Conservation (phyloP, 2,329 filamentous ascomycete species). For the Sphaerulina musiva region DNA sequence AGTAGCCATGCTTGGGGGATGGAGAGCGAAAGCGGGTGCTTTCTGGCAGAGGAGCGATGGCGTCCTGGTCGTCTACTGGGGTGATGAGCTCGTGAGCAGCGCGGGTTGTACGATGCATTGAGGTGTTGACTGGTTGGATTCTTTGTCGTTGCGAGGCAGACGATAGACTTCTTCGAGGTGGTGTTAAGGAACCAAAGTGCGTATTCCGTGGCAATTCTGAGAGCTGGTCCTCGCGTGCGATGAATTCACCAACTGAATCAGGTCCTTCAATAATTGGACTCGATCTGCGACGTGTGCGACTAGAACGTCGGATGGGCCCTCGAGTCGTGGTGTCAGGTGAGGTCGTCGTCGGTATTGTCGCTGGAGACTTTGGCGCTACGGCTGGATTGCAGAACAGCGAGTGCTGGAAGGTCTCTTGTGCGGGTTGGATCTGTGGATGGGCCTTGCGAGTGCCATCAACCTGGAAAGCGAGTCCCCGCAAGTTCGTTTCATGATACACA, state of each 20-base stretch:
- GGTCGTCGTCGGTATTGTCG: background rate
- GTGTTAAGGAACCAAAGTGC: slow-evolving; percentile 19
- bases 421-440: slow-evolving; percentile 19
- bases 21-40: slow-evolving; percentile 20
- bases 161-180: slow-evolving; percentile 13
- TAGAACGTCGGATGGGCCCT: slow-evolving; percentile 13
- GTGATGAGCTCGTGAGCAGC: slow-evolving; percentile 7
- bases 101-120: background rate
- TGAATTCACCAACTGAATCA: slow-evolving; percentile 2
- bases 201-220: slow-evolving; percentile 25
- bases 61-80: slow-evolving; percentile 20
- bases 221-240: slow-evolving; percentile 23
- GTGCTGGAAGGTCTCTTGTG: slow-evolving; percentile 26
- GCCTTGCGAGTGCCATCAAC: slow-evolving; percentile 16
- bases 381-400: slow-evolving; percentile 28
- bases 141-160: slow-evolving; percentile 9
- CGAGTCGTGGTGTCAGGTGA: slow-evolving; percentile 5
- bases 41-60: slow-evolving; percentile 24
- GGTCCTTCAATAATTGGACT: slow-evolving; percentile 12
- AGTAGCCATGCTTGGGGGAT: slow-evolving; percentile 3
- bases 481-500: slow-evolving; percentile 15
- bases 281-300: slow-evolving; percentile 19
- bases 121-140: slow-evolving; percentile 14
- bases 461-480: slow-evolving; percentile 29
- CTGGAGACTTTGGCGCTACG: background rate